Base-by-base conservation (phyloP, 495 filamentous ascomycete genomes). In the Stereocaulon alpinum region DNA sequence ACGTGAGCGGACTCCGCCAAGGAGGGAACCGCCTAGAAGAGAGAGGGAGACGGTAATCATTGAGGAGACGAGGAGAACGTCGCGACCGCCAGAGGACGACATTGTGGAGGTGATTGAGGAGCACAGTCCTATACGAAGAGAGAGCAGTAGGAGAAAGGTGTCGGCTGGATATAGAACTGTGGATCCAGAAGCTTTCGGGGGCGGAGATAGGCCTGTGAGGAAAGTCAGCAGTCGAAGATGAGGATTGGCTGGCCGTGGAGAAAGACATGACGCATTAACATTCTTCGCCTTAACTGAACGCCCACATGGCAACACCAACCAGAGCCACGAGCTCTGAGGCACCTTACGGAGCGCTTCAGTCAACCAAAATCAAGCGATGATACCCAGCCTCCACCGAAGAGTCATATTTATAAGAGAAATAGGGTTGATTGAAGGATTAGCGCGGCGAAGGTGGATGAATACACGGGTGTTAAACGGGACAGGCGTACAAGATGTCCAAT, bases 81-180 rank as follows among this genome's bases (percentile, higher is more conserved):
- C 64, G 27, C 64, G 63, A 34, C 56, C 58, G 14, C 43, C 61
- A 29, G 58, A 66, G 30, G 67, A 71, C 45, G 66, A 68, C 27
- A 63, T 70, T 45, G 70, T 74, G n/a, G 69, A 73, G 58, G 71
- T 72, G n/a, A 66, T 70, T 40, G 72, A 74, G 60, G 73, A 74
- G 61, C 62, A 64, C 53, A 64, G 65, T 30, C 61, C 62, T 18
- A 53, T 29, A 42, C 61, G 56, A 47, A 52, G 57, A 32, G 65
- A 63, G 53, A 56, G 55, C 48, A 63, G 64, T 49, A 59, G 62
- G 37, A 63, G 61, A 17, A 52, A 18, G 49, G 49, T 52, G 30
- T 6, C 41, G 22, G 60, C 55, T 34, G 69, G 70, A 17, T 68
- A 63, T 60, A 65, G 69, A 52, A 64, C 59, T 49, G 66, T 73